These are phyloP conservation scores for Diutina mesorugosa DNA, from an alignment of 1,139 yeast genomes.

Conservation along the genomic window DNA sequence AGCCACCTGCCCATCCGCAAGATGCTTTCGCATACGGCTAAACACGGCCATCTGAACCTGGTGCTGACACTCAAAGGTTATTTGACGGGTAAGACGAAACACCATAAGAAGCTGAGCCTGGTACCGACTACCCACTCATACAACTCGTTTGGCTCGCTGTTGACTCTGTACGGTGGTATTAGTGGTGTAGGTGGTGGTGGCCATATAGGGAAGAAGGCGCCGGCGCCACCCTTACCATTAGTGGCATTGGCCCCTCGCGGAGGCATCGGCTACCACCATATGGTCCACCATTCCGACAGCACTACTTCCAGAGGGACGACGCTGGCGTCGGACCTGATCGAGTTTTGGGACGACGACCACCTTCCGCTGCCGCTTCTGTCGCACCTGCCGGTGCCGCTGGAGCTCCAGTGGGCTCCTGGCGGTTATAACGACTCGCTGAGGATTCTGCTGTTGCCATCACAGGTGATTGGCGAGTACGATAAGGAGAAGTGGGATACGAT, in stretches of 20 bases:
- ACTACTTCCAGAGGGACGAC: neutral
- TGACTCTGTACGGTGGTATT: neutral
- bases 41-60: neutral
- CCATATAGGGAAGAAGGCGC: neutral
- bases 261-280: neutral
- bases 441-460: slow-evolving; percentile 41
- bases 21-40: neutral
- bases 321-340: neutral
- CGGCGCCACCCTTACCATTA: neutral
- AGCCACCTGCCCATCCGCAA: slow-evolving; percentile 1
- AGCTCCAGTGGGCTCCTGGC: neutral
- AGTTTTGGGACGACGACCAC: slow-evolving; percentile 1
- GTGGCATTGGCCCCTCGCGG: neutral
- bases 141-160: neutral
- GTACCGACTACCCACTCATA: neutral
- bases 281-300: neutral
- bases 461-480: slow-evolving; percentile 52
- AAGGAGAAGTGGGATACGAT: slow-evolving; percentile 51
- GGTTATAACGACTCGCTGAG: slow-evolving; percentile 7
- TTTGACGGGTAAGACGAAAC: neutral
- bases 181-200: neutral
- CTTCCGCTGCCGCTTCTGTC: neutral
- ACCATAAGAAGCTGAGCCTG: neutral
- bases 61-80: neutral
- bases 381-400: neutral